Evolutionary conservation across 2,329 filamentous ascomycete genomes (phyloP).

Genomic region (Curvularia spicifera): DNA sequence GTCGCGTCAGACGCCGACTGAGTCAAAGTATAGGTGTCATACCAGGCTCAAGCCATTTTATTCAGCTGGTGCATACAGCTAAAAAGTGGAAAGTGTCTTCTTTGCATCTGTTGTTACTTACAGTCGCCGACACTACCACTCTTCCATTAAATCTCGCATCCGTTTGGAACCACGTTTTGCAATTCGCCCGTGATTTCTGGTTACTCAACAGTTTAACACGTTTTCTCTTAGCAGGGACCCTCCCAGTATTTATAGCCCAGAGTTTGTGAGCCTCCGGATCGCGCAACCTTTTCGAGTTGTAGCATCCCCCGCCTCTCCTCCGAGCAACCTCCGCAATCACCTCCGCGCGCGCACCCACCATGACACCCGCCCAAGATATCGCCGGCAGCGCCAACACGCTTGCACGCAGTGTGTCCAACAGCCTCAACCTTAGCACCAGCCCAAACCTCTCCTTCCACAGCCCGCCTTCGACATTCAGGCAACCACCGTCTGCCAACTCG

Average conservation of each 20-base stretch:
- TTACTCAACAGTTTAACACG: not conserved
- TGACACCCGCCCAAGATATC: conserved; percentile 49
- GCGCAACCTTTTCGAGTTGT: conserved; percentile 28
- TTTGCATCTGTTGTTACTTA: conserved; percentile 26
- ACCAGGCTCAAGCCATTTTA: conserved; percentile 11
- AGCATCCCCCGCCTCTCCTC: conserved; percentile 23
- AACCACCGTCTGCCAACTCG: conserved; percentile 43
- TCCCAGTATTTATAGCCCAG: conserved; percentile 4
- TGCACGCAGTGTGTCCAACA: conserved; percentile 61
- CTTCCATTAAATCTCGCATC: conserved; percentile 21
- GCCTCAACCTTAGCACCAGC: conserved; percentile 73
- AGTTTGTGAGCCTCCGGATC: conserved; percentile 18
- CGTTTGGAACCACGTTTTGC: conserved; percentile 10
- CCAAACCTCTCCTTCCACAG: conserved; percentile 78
- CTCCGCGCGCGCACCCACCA: conserved; percentile 30
- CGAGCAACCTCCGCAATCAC: conserved; percentile 29
- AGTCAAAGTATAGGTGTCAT: conserved; percentile 24
- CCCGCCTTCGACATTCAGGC: conserved; percentile 65
- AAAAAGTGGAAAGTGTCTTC: conserved; percentile 24
- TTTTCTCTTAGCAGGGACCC: not conserved
- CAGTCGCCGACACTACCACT: conserved; percentile 21
- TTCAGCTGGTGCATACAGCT: conserved; percentile 14
- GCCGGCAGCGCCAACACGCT: conserved; percentile 40
- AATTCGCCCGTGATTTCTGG: conserved; percentile 13
- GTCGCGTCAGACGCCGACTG: conserved; percentile 19